phyloP scores from a whole-genome alignment of 352 stramenopile genomes.

The Poterioochromonas sp. region DNA sequence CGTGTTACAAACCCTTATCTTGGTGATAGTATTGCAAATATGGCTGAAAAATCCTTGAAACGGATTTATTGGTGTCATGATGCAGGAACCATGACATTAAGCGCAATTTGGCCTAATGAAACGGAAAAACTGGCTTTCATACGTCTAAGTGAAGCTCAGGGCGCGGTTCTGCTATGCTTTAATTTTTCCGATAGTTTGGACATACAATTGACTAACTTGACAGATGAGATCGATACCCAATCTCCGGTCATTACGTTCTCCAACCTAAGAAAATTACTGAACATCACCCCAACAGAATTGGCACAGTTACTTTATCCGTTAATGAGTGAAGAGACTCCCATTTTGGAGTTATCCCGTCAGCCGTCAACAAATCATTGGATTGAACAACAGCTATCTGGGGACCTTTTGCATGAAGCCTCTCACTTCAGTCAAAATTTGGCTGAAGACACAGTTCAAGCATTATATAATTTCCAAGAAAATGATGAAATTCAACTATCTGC shows the following conservation, averaged over 20 bases:
- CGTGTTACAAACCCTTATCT: background rate
- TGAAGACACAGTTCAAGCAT: too few species aligned
- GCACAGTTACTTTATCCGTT: background rate
- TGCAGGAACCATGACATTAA: background rate
- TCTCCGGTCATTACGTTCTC: too few species aligned
- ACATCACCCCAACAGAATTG: background rate
- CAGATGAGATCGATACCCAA: background rate
- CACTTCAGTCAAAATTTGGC: too few species aligned
- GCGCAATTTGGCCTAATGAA: background rate
- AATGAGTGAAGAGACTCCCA: background rate
- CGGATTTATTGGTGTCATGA: constrained; percentile 1
- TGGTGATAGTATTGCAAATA: background rate
- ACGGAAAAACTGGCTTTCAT: background rate
- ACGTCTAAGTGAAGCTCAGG: background rate
- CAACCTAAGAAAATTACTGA: background rate
- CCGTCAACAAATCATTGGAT: too few species aligned
- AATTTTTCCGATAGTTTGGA: background rate
- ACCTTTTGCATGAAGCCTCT: too few species aligned
- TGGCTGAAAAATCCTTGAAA: background rate
- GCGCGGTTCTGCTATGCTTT: background rate
- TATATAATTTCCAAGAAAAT: too few species aligned
- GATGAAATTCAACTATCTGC: background rate
- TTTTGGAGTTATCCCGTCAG: background rate
- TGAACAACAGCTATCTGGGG: too few species aligned
- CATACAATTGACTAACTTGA: background rate